Base-by-base conservation (phyloP, 2,329 filamentous ascomycete species). In the Didymella pinodella region DNA sequence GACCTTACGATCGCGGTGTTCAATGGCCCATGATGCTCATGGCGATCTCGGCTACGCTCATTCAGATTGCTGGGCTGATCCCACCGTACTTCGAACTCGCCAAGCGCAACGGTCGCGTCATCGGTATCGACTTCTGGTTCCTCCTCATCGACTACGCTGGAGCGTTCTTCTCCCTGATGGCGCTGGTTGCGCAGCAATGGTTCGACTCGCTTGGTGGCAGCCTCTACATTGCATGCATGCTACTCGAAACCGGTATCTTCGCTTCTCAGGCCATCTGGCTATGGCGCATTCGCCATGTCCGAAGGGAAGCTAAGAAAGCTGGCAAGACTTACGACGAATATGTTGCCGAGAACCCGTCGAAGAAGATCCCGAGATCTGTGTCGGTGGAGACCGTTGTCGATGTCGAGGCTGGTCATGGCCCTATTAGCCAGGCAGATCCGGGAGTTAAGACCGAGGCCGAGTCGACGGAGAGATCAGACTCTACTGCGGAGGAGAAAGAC, bases 141-240 rank as follows among this genome's bases (percentile, higher is more conserved):
- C 72, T 89, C 3, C 75, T 77, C 0, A 85, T 88, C 65, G 87
- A 90, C 66, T 87, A 82, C 56, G 65, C 81, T 0, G 87, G 87
- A 2, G 87, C 86, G 0, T 81, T 89, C 56, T 88, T 89, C 71
- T 88, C 86, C 0, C 79, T 89, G 22, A 82, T 89, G 79, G 85
- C 86, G 1, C 73, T 88, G 84, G 86, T 84, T 44, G 85, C 83
- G 0, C 86, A 89, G 65, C 80, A 84, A 25, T 83, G 80, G 2
- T 88, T 89, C 65, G 87, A 89, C 67, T 75, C 86, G 4, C 75
- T 89, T 0, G 87, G 86, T 3, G 85, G 86, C 0, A 79, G 85
- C 2, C 71, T 87, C 58, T 89, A 89, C 67, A 84, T 87, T 49
- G 73, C 86, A 7, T 86, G 85, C 59, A 79, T 86, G 55, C 43